Evolutionary conservation across 1,284 basidiomycete genomes (phyloP).

Genomic region (Thecaphora frezii): DNA sequence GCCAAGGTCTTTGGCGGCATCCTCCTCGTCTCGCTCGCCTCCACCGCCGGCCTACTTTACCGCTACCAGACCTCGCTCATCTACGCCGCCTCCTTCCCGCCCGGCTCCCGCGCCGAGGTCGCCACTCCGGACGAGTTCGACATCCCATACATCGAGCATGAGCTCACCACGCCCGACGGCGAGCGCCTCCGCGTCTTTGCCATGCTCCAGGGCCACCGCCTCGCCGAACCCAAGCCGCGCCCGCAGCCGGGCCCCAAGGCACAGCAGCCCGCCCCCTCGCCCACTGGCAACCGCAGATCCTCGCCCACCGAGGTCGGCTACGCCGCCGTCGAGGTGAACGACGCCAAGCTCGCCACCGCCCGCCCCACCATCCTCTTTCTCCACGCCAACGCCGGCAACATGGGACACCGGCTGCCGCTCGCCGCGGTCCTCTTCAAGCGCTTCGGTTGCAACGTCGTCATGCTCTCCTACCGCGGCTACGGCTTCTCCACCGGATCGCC

Average conservation of each 20-base stretch:
- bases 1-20: conserved; percentile 35
- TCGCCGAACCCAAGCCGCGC: conserved; percentile 4
- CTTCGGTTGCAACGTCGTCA: conserved; percentile 83
- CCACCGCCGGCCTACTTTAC: conserved; percentile 53
- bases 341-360: conserved; percentile 19
- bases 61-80: conserved; percentile 55
- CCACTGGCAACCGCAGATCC: conserved; percentile 20
- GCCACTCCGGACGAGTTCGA: conserved; percentile 50
- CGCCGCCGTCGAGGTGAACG: conserved; percentile 8
- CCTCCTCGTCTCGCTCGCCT: conserved; percentile 39
- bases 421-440: conserved; percentile 80
- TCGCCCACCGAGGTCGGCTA: conserved; percentile 21
- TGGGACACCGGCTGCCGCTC: conserved; percentile 80
- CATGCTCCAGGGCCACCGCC: conserved; percentile 43
- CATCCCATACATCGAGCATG: conserved; percentile 46
- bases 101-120: conserved; percentile 48
- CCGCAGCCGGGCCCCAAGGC: no score
- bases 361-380: conserved; percentile 52
- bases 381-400: conserved; percentile 58
- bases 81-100: conserved; percentile 52
- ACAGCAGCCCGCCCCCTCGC: no score
- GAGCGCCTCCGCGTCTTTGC: conserved; percentile 45
- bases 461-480: conserved; percentile 88
- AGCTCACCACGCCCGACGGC: conserved; percentile 51
- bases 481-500: conserved; percentile 79